Percentiles rank a stretch among this genome's conserved stretches.
phyloP scores from a whole-genome alignment of 352 stramenopile genomes.

The Pythium aristosporum region DNA sequence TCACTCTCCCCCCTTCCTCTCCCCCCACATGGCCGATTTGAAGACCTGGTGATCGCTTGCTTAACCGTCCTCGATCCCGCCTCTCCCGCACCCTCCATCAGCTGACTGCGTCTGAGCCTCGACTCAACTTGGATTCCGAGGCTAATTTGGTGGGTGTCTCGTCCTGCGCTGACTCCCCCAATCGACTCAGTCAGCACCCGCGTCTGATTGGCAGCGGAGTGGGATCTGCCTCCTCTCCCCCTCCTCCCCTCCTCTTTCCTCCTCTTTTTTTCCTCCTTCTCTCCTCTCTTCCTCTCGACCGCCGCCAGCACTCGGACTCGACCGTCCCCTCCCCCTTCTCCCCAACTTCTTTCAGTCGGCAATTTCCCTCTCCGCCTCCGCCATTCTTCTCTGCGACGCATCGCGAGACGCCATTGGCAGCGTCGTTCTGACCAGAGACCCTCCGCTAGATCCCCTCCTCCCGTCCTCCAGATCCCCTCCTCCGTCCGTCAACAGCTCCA shows the following conservation, averaged over 20 bases:
- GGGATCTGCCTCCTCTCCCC: constrained; percentile 10
- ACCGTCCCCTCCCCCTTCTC: background rate
- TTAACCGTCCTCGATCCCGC: background rate
- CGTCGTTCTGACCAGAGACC: constrained; percentile 17
- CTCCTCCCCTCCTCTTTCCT: constrained; percentile 5
- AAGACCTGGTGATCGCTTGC: background rate
- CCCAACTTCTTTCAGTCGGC: constrained; percentile 16
- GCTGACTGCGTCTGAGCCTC: background rate
- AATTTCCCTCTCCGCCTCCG: constrained; percentile 7
- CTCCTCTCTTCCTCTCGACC: constrained; percentile 10
- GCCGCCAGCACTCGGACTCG: background rate
- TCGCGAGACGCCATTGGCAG: constrained; percentile 21
- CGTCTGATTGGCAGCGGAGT: constrained; percentile 18
- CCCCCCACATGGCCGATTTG: constrained; percentile 17
- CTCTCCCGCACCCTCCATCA: background rate
- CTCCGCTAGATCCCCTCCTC: background rate
- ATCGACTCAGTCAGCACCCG: constrained; percentile 12
- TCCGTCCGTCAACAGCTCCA: background rate
- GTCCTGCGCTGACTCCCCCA: constrained; percentile 17
- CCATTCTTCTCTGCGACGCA: constrained; percentile 16
- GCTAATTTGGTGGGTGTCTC: constrained; percentile 20
- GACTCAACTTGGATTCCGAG: background rate
- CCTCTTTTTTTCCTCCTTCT: background rate
- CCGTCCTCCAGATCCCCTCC: background rate
- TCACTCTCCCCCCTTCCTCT: background rate